Evolutionary conservation across 768 basidiomycete species (phyloP), one percentile per base, ranked within the genome.

Genomic region (Rhodosporidiobolus sp.): DNA sequence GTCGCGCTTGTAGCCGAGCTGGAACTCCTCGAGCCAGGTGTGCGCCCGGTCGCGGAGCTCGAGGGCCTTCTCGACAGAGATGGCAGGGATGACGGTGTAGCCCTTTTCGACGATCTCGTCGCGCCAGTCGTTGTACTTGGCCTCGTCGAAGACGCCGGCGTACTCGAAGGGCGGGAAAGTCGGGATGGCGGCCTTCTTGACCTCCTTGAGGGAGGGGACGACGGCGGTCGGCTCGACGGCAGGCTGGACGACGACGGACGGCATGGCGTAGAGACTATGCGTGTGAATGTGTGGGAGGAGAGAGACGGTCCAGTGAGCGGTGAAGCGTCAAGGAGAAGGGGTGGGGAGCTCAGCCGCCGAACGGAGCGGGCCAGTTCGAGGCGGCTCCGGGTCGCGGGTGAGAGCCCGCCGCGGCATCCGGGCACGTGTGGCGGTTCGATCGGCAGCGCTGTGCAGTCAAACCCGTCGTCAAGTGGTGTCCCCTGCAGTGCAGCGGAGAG

Each of bases 61-160:
- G 55, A 71, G 67, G 19, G 76, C 76, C 22, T 57, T n/a, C n/a
- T 75, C 77, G 50, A 71, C 32, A 5, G 77, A 65, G n/a, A 80
- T 70, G 34, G 79, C 73, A n/a, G 57, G 57, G 16, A 76, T 74
- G 19, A 80, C 67, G 32, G 80, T 76, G 63, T 67, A 71, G 61
- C 72, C 75, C 30, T 59, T 59, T 38, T 50, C 57, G 46, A 53
- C 68, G 52, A 65, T 54, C n/a, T 56, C 57, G 54, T 67, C 65
- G 26, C 65, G 65, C 32, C 30, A 67, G 50, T 58, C 56, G 54
- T 61, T 53, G 46, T 55, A 55, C 19, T 48, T 32, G 30, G 32
- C 46, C 46, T 28, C 48, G 61, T 50, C 32, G 61, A 63, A 49
- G 61, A 63, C 32, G 22, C 19, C 5, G 28, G 48, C 61, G 49